phyloP scores from a whole-genome alignment of 169 alveolate genomes.

The Babesia caballi region DNA sequence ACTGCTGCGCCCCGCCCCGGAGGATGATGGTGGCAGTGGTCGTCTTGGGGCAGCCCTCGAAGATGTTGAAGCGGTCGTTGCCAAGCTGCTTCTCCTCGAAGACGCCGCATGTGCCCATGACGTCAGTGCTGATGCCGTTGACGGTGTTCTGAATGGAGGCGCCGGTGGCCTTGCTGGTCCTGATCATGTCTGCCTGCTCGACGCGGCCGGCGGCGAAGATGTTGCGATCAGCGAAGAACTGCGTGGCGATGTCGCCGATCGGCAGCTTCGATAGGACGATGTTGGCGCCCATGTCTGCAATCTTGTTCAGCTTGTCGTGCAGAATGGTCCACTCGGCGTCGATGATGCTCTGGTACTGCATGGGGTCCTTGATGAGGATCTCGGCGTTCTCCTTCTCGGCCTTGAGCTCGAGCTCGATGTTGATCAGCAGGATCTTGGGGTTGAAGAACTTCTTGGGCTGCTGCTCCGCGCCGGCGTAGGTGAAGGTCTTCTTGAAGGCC shows the following conservation, averaged over 20 bases:
- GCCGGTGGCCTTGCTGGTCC: conserved; percentile 96
- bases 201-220: conserved; percentile 98
- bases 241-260: conserved; percentile 99
- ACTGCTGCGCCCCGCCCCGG: conserved; percentile 98
- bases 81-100: conserved; percentile 98
- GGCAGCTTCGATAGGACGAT: conserved; percentile 94
- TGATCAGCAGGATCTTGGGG: conserved; percentile 92
- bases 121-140: conserved; percentile 84
- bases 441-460: conserved; percentile 92
- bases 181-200: conserved; percentile 89
- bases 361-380: conserved; percentile 87
- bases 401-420: conserved; percentile 95
- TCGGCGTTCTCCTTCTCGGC: conserved; percentile 99
- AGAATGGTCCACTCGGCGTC: conserved; percentile 98
- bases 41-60: conserved; percentile 89
- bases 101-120: conserved; percentile 90
- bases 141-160: conserved; percentile 93
- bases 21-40: conserved; percentile 91
- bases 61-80: conserved; percentile 94
- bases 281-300: conserved; percentile 90
- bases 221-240: conserved; percentile 92
- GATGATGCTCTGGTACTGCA: conserved; percentile 90
- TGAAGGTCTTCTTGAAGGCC: conserved; percentile 97
- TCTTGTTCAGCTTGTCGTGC: conserved; percentile 90
- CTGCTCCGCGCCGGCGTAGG: conserved; percentile 99